Conservation (phyloP, 2,329 filamentous ascomycete genomes). For the Aspergillus sp. region DNA sequence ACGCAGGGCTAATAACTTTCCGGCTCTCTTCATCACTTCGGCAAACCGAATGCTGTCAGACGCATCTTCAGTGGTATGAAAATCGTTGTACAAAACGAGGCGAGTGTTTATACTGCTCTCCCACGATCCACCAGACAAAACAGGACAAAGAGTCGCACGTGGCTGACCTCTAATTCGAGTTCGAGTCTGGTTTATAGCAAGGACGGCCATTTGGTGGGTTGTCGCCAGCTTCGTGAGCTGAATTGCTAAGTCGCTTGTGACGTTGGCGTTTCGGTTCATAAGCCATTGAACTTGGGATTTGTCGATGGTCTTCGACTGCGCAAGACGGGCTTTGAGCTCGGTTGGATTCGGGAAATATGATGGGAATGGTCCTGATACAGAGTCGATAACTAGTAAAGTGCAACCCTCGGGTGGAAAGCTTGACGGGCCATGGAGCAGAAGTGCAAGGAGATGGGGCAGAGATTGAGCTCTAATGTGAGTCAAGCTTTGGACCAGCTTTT, state of each 20-base stretch:
- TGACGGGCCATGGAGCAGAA: constrained; percentile 67
- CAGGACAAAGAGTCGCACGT: constrained; percentile 68
- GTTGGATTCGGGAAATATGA: constrained; percentile 68
- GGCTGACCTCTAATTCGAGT: constrained; percentile 73
- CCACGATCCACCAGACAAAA: constrained; percentile 75
- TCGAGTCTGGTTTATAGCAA: constrained; percentile 76
- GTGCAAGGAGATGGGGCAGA: constrained; percentile 67
- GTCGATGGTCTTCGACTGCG: constrained; percentile 33
- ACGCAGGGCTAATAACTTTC: constrained; percentile 42
- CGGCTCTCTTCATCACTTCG: constrained; percentile 65
- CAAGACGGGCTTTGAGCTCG: constrained; percentile 31
- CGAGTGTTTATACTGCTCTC: constrained; percentile 73
- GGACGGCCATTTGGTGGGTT: constrained; percentile 68
- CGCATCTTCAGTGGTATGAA: constrained; percentile 46
- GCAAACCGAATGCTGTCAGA: constrained; percentile 57
- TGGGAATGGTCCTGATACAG: constrained; percentile 73
- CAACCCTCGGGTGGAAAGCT: constrained; percentile 63
- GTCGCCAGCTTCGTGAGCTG: constrained; percentile 70
- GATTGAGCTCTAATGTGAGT: constrained; percentile 63
- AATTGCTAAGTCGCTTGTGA: constrained; percentile 66
- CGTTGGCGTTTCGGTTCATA: constrained; percentile 48
- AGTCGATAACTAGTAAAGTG: constrained; percentile 73
- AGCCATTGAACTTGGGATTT: constrained; percentile 43
- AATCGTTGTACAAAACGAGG: constrained; percentile 78
- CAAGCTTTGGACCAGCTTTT: constrained; percentile 52